A percentile compares a stretch with the other conserved stretches of the same genome.
Evolutionary conservation across 2,329 filamentous ascomycete genomes (phyloP).

Genomic region (Fusarium sublunatum): DNA sequence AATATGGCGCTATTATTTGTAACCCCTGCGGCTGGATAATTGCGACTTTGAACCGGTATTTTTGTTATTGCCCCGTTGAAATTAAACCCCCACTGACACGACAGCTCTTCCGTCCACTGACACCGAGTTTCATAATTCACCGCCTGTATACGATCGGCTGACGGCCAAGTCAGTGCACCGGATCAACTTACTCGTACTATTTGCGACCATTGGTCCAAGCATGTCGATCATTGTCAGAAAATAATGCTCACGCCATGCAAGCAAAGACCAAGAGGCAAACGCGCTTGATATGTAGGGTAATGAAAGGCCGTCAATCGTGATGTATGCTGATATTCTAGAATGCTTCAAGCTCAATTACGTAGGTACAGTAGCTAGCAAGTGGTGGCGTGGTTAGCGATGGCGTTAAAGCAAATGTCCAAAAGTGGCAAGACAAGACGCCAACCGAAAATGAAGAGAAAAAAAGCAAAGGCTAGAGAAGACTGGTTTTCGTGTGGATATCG

Average conservation of each 20-base stretch:
- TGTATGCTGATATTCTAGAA: conserved; percentile 14
- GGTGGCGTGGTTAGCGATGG: too few species aligned
- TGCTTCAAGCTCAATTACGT: conserved; percentile 1
- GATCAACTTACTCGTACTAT: conserved; percentile 12
- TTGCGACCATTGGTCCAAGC: background rate
- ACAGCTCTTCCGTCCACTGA: background rate
- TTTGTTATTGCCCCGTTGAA: too few species aligned
- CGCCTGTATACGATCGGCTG: conserved; percentile 3
- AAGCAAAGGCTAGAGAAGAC: background rate
- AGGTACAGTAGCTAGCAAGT: background rate
- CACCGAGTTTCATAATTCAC: background rate
- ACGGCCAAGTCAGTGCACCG: conserved; percentile 4
- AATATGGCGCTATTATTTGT: too few species aligned
- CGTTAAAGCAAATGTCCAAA: too few species aligned
- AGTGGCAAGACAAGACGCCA: background rate
- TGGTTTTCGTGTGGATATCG: background rate
- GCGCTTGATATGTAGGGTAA: background rate
- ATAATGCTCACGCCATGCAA: conserved; percentile 1
- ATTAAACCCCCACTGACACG: background rate
- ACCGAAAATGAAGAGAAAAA: background rate
- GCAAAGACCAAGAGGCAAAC: background rate
- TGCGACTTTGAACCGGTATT: too few species aligned
- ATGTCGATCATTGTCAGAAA: conserved; percentile 21
- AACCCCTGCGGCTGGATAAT: too few species aligned
- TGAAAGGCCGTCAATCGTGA: background rate